A percentile compares a stretch with the other conserved stretches of the same genome.
phyloP scores from a whole-genome alignment of 1,284 basidiomycete genomes.

The Xerocomus nothofagi region DNA sequence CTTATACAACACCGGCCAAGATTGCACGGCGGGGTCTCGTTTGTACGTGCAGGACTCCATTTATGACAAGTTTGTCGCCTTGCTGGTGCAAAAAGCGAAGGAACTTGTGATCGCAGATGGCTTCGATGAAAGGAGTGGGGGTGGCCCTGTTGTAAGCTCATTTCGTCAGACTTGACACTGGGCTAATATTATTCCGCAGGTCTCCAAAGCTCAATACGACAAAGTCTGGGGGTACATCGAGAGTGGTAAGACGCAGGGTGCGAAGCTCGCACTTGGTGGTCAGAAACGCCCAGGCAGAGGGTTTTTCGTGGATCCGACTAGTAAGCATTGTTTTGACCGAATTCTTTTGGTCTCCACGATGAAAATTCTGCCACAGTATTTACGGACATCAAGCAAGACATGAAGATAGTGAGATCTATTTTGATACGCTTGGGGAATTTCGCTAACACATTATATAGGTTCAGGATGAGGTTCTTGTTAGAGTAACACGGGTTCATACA shows the following conservation, averaged over 20 bases:
- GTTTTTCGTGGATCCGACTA: conserved; percentile 75
- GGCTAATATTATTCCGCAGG: conserved; percentile 41
- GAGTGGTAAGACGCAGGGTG: conserved; percentile 82
- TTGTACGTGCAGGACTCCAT: conserved; percentile 84
- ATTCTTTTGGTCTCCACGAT: not conserved
- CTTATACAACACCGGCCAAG: conserved; percentile 83
- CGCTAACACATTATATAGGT: conserved; percentile 46
- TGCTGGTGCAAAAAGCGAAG: conserved; percentile 69
- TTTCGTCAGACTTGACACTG: conserved; percentile 2
- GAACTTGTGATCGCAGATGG: conserved; percentile 78
- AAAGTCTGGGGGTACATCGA: conserved; percentile 90
- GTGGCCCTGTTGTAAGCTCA: conserved; percentile 74
- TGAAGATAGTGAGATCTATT: conserved; percentile 68
- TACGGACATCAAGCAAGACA: conserved; percentile 65
- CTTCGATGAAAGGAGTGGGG: conserved; percentile 70
- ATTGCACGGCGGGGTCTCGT: conserved; percentile 86
- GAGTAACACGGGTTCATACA: conserved; percentile 6
- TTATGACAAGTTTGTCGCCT: conserved; percentile 77
- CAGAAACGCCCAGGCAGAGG: conserved; percentile 67
- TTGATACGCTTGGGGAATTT: conserved; percentile 1
- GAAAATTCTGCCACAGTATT: conserved; percentile 56
- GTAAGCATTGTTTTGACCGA: conserved; percentile 42
- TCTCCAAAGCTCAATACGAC: conserved; percentile 85
- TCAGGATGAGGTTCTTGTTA: conserved; percentile 59
- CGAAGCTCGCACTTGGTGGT: conserved; percentile 79